phyloP scores from a whole-genome alignment of 495 filamentous ascomycete genomes.

The Talaromyces wortmannii region DNA sequence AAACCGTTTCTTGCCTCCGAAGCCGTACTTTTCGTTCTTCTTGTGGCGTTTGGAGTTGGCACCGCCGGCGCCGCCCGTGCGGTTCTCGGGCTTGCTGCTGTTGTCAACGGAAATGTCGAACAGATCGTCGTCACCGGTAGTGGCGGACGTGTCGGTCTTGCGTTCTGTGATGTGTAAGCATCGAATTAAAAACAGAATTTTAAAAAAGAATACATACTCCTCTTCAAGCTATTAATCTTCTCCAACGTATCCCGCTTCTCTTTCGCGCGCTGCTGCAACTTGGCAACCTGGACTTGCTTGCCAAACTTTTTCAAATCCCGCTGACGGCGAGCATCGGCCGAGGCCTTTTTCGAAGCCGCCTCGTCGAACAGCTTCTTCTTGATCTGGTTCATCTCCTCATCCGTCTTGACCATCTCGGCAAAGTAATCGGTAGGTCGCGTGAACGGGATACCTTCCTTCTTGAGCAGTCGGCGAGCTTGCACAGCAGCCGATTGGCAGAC shows the following conservation, averaged over 20 bases:
- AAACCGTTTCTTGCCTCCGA: slow-evolving; percentile 88
- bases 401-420: slow-evolving; percentile 96
- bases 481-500: slow-evolving; percentile 76
- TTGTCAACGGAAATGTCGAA: slow-evolving; percentile 94
- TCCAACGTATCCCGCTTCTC: slow-evolving; percentile 86
- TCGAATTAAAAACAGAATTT: slow-evolving; percentile 5
- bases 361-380: slow-evolving; percentile 90
- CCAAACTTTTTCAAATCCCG: slow-evolving; percentile 98
- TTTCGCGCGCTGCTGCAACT: slow-evolving; percentile 87
- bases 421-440: slow-evolving; percentile 90
- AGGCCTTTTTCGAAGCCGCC: slow-evolving; percentile 85
- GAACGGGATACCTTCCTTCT: slow-evolving; percentile 78
- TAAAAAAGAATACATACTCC: slow-evolving; percentile 52
- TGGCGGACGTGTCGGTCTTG: slow-evolving; percentile 58
- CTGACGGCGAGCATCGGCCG: slow-evolving; percentile 83
- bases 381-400: slow-evolving; percentile 96
- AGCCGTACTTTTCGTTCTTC: slow-evolving; percentile 89
- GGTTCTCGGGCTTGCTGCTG: slow-evolving; percentile 42
- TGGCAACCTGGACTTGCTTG: slow-evolving; percentile 96
- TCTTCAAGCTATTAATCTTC: slow-evolving; percentile 88
- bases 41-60: slow-evolving; percentile 72
- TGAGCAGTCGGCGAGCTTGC: slow-evolving; percentile 61
- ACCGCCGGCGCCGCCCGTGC: slow-evolving; percentile 25
- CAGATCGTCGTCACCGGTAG: slow-evolving; percentile 65
- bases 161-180: slow-evolving; percentile 55